Base-by-base conservation (phyloP, 1,284 basidiomycete genomes). In the Papiliotrema nemorosa region DNA sequence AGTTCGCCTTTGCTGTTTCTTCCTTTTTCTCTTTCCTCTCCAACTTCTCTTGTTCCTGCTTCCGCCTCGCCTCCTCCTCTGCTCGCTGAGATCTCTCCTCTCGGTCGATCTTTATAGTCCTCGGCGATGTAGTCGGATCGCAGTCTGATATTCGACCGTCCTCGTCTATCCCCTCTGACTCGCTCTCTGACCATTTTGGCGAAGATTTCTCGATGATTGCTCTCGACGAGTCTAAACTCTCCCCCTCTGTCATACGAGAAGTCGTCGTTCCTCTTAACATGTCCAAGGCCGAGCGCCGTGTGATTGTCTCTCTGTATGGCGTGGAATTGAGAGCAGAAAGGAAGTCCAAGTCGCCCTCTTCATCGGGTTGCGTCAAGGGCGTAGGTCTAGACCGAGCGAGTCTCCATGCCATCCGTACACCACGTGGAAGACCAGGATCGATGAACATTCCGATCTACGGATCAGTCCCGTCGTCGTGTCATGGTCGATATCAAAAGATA, bases 371-470 rank as follows among this genome's bases (percentile, higher is more conserved):
- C 26, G 12, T 29, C 25, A 12, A 10, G 9, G 5, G 41, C 25
- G 41, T 18, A 18, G 5, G 22, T 43, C 18, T 20, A n/a, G 18
- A 14, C n/a, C 35, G 41, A 21, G 41, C 27, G 13, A 44, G 6
- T 5, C 31, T 16, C 42, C 42, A 44, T 5, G 42, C 42, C 3
- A 44, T 9, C 29, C 31, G 42, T 14, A 44, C 5, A 3, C 42
- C 42, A 20, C 20, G 21, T 20, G 29, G 27, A 5, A 49, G 33
- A 21, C 39, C 26, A 2, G 47, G 47, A 25, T 49, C 47, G 38
- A 49, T 27, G n/a, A 49, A 49, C 10, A 49, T 22, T 10, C 47
- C 47, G n/a, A 49, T 35, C 47, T 49, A 25, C 12, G 2, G 12
- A n/a, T 33, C 5, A 31, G 38, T 14, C 25, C 4, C 13, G 3